Evolutionary conservation across 352 stramenopile genomes (phyloP), one percentile per base, ranked within the genome.

Genomic region (Plasmopara viticola): DNA sequence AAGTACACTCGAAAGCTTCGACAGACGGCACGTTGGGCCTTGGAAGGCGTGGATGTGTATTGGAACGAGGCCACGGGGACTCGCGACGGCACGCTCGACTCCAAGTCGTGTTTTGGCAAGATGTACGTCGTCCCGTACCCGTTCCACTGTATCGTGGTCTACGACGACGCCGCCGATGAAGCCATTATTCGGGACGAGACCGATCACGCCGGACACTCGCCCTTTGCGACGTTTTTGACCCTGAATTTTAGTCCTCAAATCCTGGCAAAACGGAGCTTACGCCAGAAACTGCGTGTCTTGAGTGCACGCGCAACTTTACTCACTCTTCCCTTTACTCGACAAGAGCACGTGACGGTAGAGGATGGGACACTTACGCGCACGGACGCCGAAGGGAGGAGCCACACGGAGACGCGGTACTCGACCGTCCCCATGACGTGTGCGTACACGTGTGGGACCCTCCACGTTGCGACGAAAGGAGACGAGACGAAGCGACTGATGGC

Each of bases 21-120:
- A 5, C 41, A 64, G 25, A 55, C 50, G 6, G 57, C 48, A 18
- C 51, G 60, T 8, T 30, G 44, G 17, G 44, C 64, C 6, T 57
- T 84, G 1, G 73, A 84, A 57, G 73, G 73, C 0, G 54, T 79
- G 2, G 73, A 81, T 45, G 70, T 78, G 14, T 81, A 56, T 40
- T 81, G 60, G 64, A 46, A 66, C 15, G 59, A 76, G 31, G 37
- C 57, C 2, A 56, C 31, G 13, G 67, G 67, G 20, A 51, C 61
- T 42, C 53, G 58, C 2, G 65, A 84, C 39, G 64, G 72, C 12
- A 48, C 60, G 20, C 48, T 73, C 0, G 66, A 78, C 44, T 77
- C 68, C 0, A 44, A 66, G 29, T 72, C 60, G 1, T 67, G 47
- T 56, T 81, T 81, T 56, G 70, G 65, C 0, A 79, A 79, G 53